A percentile compares a stretch with the other conserved stretches of the same genome.
Evolutionary conservation across 805 yeast species (phyloP).

Genomic region (Wickerhamiella dianesei): DNA sequence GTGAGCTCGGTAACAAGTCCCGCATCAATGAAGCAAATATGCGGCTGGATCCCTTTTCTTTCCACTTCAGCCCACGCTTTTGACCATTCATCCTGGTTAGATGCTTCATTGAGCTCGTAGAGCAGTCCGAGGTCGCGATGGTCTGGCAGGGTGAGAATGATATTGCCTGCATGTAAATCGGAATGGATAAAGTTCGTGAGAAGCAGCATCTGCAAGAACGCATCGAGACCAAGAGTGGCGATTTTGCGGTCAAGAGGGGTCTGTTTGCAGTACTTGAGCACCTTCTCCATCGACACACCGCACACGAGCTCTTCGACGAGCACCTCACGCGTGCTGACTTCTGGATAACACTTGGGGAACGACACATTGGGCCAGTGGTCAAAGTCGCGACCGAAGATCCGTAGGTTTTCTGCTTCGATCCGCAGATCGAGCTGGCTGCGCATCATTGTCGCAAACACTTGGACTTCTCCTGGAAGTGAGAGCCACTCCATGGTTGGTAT

Average conservation of each 20-base stretch:
- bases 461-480: slow-evolving; percentile 86
- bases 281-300: slow-evolving; percentile 68
- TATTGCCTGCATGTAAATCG: slow-evolving; percentile 94
- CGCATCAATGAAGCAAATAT: slow-evolving; percentile 80
- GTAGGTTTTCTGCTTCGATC: slow-evolving; percentile 73
- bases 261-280: slow-evolving; percentile 32
- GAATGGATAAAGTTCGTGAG: slow-evolving; percentile 92
- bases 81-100: slow-evolving; percentile 33
- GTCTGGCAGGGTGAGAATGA: slow-evolving; percentile 37
- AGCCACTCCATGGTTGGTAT: slow-evolving; percentile 98
- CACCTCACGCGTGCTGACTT: slow-evolving; percentile 52
- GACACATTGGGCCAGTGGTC: slow-evolving; percentile 42
- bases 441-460: slow-evolving; percentile 77
- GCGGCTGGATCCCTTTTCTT: slow-evolving; percentile 58
- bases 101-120: slow-evolving; percentile 16
- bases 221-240: slow-evolving; percentile 74
- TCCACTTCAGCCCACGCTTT: slow-evolving; percentile 33
- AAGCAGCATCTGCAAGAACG: slow-evolving; percentile 85
- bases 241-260: slow-evolving; percentile 35
- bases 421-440: slow-evolving; percentile 75
- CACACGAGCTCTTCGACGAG: slow-evolving; percentile 74
- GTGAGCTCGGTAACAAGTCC: slow-evolving; percentile 88
- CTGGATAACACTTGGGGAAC: slow-evolving; percentile 66
- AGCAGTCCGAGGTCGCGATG: slow-evolving; percentile 13
- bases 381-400: slow-evolving; percentile 60